Percentiles rank a stretch among this genome's conserved stretches.
phyloP scores from a whole-genome alignment of 176 grass and related monocot genomes.

The Musa troglodytarum region DNA sequence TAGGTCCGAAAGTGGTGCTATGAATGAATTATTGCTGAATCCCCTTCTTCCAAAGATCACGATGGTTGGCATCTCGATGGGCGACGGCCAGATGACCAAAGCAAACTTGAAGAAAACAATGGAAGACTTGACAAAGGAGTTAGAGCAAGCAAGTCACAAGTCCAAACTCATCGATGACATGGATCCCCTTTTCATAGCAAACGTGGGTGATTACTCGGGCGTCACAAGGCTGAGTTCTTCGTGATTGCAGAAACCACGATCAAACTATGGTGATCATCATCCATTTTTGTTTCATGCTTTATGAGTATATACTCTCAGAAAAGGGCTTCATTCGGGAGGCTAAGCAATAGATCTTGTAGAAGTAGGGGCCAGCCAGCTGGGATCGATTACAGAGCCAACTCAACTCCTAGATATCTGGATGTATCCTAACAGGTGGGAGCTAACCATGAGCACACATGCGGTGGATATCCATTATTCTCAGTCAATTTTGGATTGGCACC shows the following conservation, averaged over 20 bases:
- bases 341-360: neutral
- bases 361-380: neutral
- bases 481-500: neutral
- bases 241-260: neutral
- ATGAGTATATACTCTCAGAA: neutral
- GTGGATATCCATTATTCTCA: neutral
- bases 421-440: neutral
- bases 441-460: neutral
- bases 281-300: neutral
- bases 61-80: conserved; percentile 83
- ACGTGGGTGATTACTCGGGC: conserved; percentile 78
- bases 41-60: conserved; percentile 84
- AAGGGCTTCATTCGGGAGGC: neutral
- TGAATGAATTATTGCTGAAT: conserved; percentile 35
- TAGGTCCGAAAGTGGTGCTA: conserved; percentile 26
- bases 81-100: conserved; percentile 65
- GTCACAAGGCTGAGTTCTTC: conserved; percentile 54
- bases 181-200: conserved; percentile 84
- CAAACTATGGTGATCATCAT: neutral
- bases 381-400: neutral
- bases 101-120: conserved; percentile 75
- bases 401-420: neutral
- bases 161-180: conserved; percentile 43
- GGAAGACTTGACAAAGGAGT: conserved; percentile 74
- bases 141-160: conserved; percentile 56